Evolutionary conservation across 768 basidiomycete genomes (phyloP), one percentile per base, ranked within the genome.

Genomic region (Austroboletus festivus): DNA sequence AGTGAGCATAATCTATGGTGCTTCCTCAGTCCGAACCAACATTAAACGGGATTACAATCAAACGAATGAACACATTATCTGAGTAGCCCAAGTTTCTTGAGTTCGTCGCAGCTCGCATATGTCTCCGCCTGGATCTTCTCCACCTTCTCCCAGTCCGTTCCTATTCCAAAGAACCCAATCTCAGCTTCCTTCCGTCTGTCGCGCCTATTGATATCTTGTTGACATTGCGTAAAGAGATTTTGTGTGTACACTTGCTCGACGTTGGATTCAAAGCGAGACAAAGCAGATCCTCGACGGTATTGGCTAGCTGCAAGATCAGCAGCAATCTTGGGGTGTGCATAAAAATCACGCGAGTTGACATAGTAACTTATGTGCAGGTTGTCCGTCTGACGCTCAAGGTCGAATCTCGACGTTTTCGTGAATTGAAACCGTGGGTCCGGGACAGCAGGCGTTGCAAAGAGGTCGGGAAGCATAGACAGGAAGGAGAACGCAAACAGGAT

Each of bases 81-180:
- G 52, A 84, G 55, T 34, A 85, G 59, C 6, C 85, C 83, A 59
- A 86, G 62, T 62, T 72, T 68, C 67, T 73, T 82, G 61, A 94
- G 71, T 68, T 83, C 82, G 51, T 92, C 88, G 62, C 94, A 97
- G 58, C 80, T 83, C 50, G 77, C 75, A 40, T 92, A 74, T 31
- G 73, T 77, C 72, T 93, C 86, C 24, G 68, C 69, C 42, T 87
- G 79, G 44, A 96, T 86, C 55, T 70, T 67, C 64, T 76, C 74
- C 50, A 98, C 86, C 69, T 90, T 89, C 26, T 92, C 86, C 88
- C 89, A 92, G 63, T 98, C 89, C 11, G 92, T 89, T 24, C 93
- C 90, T 46, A 96, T 73, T 5, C 94, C 95, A 65, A 97, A 93
- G 52, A 96, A 67, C 5, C 95, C 95, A 33, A 89, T 68, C 58